A percentile compares a stretch with the other conserved stretches of the same genome.
Evolutionary conservation across 352 stramenopile species (phyloP).

Genomic region (Globisporangium recalcitrans): DNA sequence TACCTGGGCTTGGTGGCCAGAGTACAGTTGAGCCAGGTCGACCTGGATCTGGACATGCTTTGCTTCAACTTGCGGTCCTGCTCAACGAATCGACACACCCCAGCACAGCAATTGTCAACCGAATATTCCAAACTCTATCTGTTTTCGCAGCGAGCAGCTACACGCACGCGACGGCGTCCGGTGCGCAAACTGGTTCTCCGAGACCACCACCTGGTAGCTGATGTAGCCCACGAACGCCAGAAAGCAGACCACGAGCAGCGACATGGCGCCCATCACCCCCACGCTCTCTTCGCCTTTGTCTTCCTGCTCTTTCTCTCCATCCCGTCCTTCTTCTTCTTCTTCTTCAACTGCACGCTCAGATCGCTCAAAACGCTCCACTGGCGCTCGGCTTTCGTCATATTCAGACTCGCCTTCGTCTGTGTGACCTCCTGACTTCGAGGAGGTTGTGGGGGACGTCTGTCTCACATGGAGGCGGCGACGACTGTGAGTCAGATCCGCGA

Average conservation of each 20-base stretch:
- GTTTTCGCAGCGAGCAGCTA: too few species aligned
- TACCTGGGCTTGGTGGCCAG: constrained; percentile 22
- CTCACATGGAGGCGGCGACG: neutral
- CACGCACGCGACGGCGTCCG: neutral
- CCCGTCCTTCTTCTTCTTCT: neutral
- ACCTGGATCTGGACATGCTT: constrained; percentile 30
- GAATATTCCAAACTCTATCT: too few species aligned
- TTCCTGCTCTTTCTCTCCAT: neutral
- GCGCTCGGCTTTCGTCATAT: neutral
- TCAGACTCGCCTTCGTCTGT: too few species aligned
- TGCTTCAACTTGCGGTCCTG: constrained; percentile 28
- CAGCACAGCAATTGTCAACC: neutral
- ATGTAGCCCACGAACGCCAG: constrained; percentile 19
- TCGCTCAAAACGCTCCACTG: neutral
- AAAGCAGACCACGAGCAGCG: constrained; percentile 14
- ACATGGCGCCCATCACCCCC: constrained; percentile 17
- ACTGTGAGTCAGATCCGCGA: neutral
- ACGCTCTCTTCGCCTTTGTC: constrained; percentile 7
- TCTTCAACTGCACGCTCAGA: neutral
- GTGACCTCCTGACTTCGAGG: too few species aligned
- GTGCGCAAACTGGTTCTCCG: neutral
- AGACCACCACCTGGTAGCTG: constrained; percentile 13
- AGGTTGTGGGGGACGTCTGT: neutral
- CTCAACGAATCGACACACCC: neutral
- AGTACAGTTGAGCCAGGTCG: constrained; percentile 34